Base-by-base conservation (phyloP, 1,284 basidiomycete species). In the Malassezia caprae region DNA sequence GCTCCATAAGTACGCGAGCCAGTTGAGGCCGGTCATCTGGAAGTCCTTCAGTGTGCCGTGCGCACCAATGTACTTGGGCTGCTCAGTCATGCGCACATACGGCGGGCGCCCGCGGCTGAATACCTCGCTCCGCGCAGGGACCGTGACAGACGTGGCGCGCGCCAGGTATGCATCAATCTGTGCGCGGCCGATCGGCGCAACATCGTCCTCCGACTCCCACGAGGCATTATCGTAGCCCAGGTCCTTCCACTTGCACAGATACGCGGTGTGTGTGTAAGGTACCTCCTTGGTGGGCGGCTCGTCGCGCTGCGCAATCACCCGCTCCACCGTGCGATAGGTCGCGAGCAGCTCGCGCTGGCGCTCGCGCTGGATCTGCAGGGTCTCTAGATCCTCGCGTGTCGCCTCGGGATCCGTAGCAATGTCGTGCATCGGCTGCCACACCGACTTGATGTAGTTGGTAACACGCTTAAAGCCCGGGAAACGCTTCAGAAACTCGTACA, bases 221-320 rank as follows among this genome's bases (percentile, higher is more conserved):
- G 94, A 98, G 74, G 88, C 88, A 66, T 96, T 87, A 56, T 88
- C 85, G 77, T 99, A 98, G 69, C 88, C 85, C 65, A 98, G 83
- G 34, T 85, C 86, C 70, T 83, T 85, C 94, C 94, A 99, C 78
- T 99, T 98, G 84, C 87, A 89, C 76, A 94, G 88, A 77, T 96
- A 99, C 72, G 93, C 85, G 37, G 85, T 82, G 54, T 78, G 76
- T 3, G 74, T 67, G 51, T 76, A 76, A 8, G 82, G 80, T 17
- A 78, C 67, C 44, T 82, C 83, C 34, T 83, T 81, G 21, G 77
- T 76, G 23, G 79, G 78, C 24, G 79, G 68, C 13, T 75, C 80
- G 60, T 89, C 84, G 46, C 90, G 84, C 70, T 91, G 84, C 8
- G 85, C 81, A 47, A 98, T 83, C 56, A 98, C 82, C 55, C 93